Conservation (phyloP, 1,284 basidiomycete genomes). For the Tylopilus sp. region DNA sequence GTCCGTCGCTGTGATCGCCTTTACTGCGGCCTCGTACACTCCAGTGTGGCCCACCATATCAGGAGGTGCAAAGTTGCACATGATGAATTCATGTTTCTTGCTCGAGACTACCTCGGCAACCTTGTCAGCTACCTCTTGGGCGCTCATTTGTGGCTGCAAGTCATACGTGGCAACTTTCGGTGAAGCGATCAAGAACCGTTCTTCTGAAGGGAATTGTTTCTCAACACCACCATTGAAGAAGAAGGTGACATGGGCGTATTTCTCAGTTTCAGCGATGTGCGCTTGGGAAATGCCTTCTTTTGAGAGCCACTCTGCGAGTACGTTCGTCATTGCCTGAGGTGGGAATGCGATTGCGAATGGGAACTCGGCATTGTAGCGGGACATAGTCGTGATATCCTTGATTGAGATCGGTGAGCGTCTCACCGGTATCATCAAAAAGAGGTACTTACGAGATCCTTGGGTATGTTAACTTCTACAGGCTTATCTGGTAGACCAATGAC, state of each 20-base stretch:
- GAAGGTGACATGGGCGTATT: slow-evolving; percentile 96
- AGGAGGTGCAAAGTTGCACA: slow-evolving; percentile 97
- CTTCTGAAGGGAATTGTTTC: slow-evolving; percentile 88
- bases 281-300: slow-evolving; percentile 85
- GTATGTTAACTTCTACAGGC: slow-evolving; percentile 73
- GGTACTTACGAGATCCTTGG: slow-evolving; percentile 76
- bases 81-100: slow-evolving; percentile 84
- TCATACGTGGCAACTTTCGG: slow-evolving; percentile 94
- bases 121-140: slow-evolving; percentile 87
- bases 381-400: slow-evolving; percentile 91
- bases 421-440: not conserved
- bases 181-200: slow-evolving; percentile 89
- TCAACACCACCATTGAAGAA: slow-evolving; percentile 97
- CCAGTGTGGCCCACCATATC: slow-evolving; percentile 98
- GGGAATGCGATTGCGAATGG: slow-evolving; percentile 91
- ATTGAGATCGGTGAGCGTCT: slow-evolving; percentile 1
- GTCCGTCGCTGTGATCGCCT: slow-evolving; percentile 87
- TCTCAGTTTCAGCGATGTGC: slow-evolving; percentile 95
- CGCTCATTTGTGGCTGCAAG: slow-evolving; percentile 89
- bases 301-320: slow-evolving; percentile 89
- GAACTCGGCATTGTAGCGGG: slow-evolving; percentile 91
- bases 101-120: slow-evolving; percentile 85
- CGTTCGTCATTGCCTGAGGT: slow-evolving; percentile 91
- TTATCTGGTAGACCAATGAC: slow-evolving; percentile 86
- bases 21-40: slow-evolving; percentile 87